Base-by-base conservation (phyloP, 805 yeast species). In the Zygoascus tannicola region DNA sequence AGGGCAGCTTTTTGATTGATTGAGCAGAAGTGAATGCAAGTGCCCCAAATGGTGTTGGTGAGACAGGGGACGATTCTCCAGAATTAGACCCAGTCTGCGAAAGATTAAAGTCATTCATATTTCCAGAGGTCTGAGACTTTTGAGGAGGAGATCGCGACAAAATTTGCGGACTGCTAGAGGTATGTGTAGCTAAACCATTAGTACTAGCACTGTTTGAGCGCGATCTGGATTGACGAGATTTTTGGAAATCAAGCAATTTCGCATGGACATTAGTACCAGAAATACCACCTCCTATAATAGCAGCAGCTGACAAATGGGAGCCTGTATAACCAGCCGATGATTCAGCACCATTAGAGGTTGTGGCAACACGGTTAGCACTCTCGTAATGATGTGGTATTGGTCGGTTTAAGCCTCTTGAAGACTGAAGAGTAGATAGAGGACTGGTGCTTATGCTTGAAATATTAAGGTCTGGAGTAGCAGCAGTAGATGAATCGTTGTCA, bases 231-330 rank as follows among this genome's bases (percentile, higher is more conserved):
- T 96, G 74, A 56, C 48, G 18, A 3, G 81, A 78, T 50, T 85
- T 86, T 61, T 87, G 96, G 55, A 88, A 84, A 0, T 95, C 95
- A 60, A 83, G 66, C 32, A 88, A 72, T 50, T 92, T 70, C 1
- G 95, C 96, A 61, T 87, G 96, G 34, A 86, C 74, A 50, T 84
- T 90, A 8, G 92, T 32, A 8, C 48, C 48, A n/a, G 44, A 19
- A 4, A 44, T 20, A 8, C 38, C 40, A 5, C 46, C 46, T 3
- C 46, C 46, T 16, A 43, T 16, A 18, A 43, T 30, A n/a, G 46
- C 46, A 5, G 46, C 41, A 32, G 46, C 36, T 10, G 38, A 35
- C 10, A 41, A 16, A 23, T 28, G 14, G 16, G 33, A 36, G 23
- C 30, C 28, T n/a, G 34, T 20, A n/a, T 19, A 10, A 16, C n/a